These are phyloP conservation scores for Pestalotiopsis fici DNA, from an alignment of 2,329 filamentous ascomycete genomes.

Conservation along the genomic window DNA sequence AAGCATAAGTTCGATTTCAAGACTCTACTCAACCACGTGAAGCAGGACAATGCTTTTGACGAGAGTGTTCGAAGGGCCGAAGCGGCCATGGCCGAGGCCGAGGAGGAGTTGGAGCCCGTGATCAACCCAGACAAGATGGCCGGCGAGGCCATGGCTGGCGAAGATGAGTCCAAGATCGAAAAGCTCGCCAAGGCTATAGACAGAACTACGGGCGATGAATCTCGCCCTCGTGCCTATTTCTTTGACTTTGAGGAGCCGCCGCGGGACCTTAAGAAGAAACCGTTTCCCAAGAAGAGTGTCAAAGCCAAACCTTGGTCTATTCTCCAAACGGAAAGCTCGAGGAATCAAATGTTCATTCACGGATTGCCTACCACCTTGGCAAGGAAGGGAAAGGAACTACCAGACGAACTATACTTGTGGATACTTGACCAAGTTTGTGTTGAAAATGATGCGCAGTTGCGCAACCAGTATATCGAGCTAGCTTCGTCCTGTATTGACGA, in stretches of 20 bases:
- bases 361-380: slow-evolving; percentile 62
- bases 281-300: slow-evolving; percentile 38
- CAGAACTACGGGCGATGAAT: slow-evolving; percentile 42
- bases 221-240: slow-evolving; percentile 49
- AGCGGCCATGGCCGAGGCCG: slow-evolving; percentile 27
- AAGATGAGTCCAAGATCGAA: slow-evolving; percentile 27
- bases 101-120: slow-evolving; percentile 19
- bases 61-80: slow-evolving; percentile 51
- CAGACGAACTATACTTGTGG: slow-evolving; percentile 69
- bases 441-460: slow-evolving; percentile 56
- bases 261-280: slow-evolving; percentile 21
- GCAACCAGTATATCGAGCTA: slow-evolving; percentile 62
- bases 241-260: slow-evolving; percentile 39
- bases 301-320: slow-evolving; percentile 45
- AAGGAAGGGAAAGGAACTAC: slow-evolving; percentile 44
- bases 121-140: slow-evolving; percentile 27
- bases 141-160: slow-evolving; percentile 36
- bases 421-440: slow-evolving; percentile 59
- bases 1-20: slow-evolving; percentile 67
- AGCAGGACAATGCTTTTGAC: slow-evolving; percentile 59
- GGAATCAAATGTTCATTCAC: slow-evolving; percentile 61
- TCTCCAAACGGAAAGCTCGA: slow-evolving; percentile 48
- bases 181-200: slow-evolving; percentile 48
- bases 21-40: slow-evolving; percentile 59
- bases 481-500: slow-evolving; percentile 46